Base-by-base conservation (phyloP, 805 yeast genomes). In the Candida endomychidarum region DNA sequence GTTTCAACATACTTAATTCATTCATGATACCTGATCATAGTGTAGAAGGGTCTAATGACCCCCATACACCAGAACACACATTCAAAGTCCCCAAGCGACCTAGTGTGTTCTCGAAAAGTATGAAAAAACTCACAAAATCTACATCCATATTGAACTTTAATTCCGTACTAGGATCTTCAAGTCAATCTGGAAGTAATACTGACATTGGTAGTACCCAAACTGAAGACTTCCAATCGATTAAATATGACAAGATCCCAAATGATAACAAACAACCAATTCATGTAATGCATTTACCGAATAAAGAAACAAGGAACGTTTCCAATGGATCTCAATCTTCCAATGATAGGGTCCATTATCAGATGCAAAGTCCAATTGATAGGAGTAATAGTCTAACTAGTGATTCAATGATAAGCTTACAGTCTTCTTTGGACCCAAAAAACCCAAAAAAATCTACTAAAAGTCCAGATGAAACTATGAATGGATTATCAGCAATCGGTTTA, bases 201-300 rank as follows among this genome's bases (percentile, higher is more conserved):
- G 28, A 24, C 24, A 34, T 31, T 22, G 16, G 16, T 4, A 23
- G 23, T 26, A 35, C 35, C 6, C 15, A 17, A 15, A 8, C 12
- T 3, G 43, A 34, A 8, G 36, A 37, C 9, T 66, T 66, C 47
- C 70, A 63, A 31, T 67, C 73, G 12, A 57, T 67, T 18, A 60
- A 66, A 21, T 65, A 65, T 40, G 63, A 61, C n/a, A 42, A 53
- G n/a, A 26, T 40, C n/a, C 42, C 57, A 9, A 15, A 50, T 5
- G 50, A 46, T 24, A 34, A 55, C 4, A 48, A 49, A 15, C 67
- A 58, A 27, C 70, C 68, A 4, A 54, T 61, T 12, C 61, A 52
- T 28, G 67, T 62, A 14, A 51, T 43, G 50, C 51, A 54, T 36
- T 40, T 60, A 6, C 66, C 65, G n/a, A 26, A n/a, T 6, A 24